Percentiles rank a stretch among this genome's conserved stretches.
These are phyloP conservation scores for Saccharomycopsis fibuligera DNA, from an alignment of 805 yeast genomes.

Conservation along the genomic window DNA sequence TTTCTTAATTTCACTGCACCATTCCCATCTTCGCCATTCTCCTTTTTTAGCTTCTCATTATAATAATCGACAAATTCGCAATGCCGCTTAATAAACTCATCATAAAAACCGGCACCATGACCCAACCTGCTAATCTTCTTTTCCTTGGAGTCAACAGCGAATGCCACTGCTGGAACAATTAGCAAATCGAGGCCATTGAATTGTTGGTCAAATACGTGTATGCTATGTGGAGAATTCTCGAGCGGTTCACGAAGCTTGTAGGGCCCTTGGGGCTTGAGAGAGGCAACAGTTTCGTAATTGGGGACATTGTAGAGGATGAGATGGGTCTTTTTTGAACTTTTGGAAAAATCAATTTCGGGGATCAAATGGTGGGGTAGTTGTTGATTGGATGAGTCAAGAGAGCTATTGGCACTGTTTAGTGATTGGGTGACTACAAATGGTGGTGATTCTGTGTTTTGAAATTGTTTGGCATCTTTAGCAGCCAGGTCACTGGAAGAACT, in stretches of 20 bases:
- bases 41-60: conserved; percentile 20
- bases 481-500: conserved; percentile 3
- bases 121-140: conserved; percentile 56
- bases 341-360: not conserved
- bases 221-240: conserved; percentile 21
- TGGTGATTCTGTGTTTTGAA: too few species aligned
- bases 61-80: conserved; percentile 19
- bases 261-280: conserved; percentile 59
- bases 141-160: conserved; percentile 34
- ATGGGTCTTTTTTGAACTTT: conserved; percentile 16
- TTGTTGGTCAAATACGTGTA: not conserved
- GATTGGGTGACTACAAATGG: conserved; percentile 22
- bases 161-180: conserved; percentile 83
- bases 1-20: not conserved
- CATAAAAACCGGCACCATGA: conserved; percentile 92
- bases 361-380: not conserved
- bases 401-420: not conserved
- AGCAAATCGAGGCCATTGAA: conserved; percentile 56
- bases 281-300: conserved; percentile 35
- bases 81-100: conserved; percentile 58
- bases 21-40: not conserved
- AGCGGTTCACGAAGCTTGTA: conserved; percentile 66
- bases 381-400: not conserved
- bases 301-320: conserved; percentile 52
- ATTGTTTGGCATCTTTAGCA: too few species aligned